Base-by-base conservation (phyloP, 1,284 basidiomycete genomes). In the Ganoderma lucidum region DNA sequence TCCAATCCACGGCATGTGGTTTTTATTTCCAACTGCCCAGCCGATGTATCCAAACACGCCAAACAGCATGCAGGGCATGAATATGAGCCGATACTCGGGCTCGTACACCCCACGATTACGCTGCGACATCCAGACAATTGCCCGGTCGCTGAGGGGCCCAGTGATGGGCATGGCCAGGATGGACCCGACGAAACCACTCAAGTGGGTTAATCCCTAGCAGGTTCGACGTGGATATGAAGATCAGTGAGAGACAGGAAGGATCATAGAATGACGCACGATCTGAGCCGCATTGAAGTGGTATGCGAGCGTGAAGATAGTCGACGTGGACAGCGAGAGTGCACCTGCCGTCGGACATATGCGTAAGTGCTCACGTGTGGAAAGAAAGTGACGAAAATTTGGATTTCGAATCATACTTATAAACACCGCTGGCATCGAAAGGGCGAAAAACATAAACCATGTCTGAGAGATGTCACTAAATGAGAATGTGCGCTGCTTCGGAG, bases 61-160 rank as follows among this genome's bases (percentile, higher is more conserved):
- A 66, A 83, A 79, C 17, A 85, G 75, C 83, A 85, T 85, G 9
- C 80, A 77, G 6, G 79, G 63, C 70, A 84, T 78, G 72, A 85
- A 83, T 32, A 83, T 70, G 6, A 86, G 81, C 23, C 84, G 78
- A 73, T 83, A 84, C 74, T 86, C 84, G 1, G 84, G 84, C 72
- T 86, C 84, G 73, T 84, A 85, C 4, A 85, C 75, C 0, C 84
- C 84, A 45, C 81, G 80, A 68, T 85, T 85, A 5, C 80, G 78
- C 67, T 77, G 83, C 2, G 84, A 79, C 45, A 85, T 74, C 81
- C 80, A 83, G 17, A 83, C 81, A 4, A 81, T 81, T 39, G 81
- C 80, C 77, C 78, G 83, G 72, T 86, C 84, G 28, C 80, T 83
- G 41, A 84, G 75, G n/a, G 82, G 82, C 1, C 84, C 83, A 6